phyloP scores from a whole-genome alignment of 1,139 yeast genomes.

The Blastobotrys illinoisensis region DNA sequence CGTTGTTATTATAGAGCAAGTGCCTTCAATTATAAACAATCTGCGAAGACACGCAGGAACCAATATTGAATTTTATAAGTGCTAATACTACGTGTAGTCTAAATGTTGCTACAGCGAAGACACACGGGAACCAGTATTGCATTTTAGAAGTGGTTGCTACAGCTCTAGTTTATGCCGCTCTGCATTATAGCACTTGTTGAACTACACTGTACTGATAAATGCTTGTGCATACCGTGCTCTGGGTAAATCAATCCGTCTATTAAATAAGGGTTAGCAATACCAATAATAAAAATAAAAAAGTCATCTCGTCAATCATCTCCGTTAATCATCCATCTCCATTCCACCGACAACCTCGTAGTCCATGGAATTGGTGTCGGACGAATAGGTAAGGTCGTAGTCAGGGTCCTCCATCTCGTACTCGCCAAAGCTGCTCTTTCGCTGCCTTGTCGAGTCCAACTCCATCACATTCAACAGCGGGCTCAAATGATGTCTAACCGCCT shows the following conservation, averaged over 20 bases:
- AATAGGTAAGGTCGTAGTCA: conserved; percentile 43
- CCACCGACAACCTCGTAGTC: conserved; percentile 33
- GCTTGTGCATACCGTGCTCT: too few species aligned
- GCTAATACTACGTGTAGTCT: too few species aligned
- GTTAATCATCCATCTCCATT: conserved; percentile 34
- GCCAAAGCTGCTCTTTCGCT: conserved; percentile 11
- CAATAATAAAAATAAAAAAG: conserved; percentile 2
- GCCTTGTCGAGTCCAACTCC: conserved; percentile 23
- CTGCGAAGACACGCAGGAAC: too few species aligned
- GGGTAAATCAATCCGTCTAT: neutral
- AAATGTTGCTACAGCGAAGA: too few species aligned
- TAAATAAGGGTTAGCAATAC: neutral
- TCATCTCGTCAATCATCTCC: conserved; percentile 27
- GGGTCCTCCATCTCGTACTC: conserved; percentile 41
- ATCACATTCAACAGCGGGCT: conserved; percentile 19
- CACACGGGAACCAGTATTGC: too few species aligned
- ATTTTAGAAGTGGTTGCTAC: too few species aligned
- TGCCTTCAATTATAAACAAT: too few species aligned
- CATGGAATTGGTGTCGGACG: conserved; percentile 17
- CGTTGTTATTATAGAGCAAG: too few species aligned
- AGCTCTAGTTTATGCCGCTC: too few species aligned
- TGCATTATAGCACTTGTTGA: too few species aligned
- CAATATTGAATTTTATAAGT: too few species aligned
- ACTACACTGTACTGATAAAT: too few species aligned
- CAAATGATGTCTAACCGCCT: conserved; percentile 30